A percentile compares a stretch with the other conserved stretches of the same genome.
Evolutionary conservation across 306 rosid species (phyloP).

Genomic region (Quercus wislizeni): DNA sequence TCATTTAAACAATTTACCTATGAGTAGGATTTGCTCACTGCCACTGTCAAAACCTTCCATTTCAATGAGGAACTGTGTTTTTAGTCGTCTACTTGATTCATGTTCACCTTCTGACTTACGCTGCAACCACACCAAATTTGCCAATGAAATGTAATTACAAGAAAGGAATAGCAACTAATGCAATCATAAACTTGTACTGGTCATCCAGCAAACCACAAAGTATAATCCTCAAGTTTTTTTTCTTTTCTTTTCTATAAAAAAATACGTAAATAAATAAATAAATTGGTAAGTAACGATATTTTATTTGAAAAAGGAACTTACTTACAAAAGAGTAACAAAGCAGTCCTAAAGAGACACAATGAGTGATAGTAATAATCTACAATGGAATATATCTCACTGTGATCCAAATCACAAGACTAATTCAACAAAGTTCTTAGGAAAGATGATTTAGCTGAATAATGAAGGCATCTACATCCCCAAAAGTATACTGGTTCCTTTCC

Average conservation of each 20-base stretch:
- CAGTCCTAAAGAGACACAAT: too few relatives aligned
- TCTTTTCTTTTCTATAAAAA: neutral
- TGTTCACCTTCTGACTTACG: slow-evolving; percentile 97
- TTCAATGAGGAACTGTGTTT: slow-evolving; percentile 97
- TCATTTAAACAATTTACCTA: slow-evolving; percentile 51
- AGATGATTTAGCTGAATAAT: too few relatives aligned
- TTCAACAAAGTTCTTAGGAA: too few relatives aligned
- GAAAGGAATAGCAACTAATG: neutral
- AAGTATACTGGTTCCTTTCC: too few relatives aligned
- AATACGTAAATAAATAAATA: too few relatives aligned
- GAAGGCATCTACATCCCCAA: too few relatives aligned
- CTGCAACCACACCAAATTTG: slow-evolving; percentile 41
- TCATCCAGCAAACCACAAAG: slow-evolving; percentile 12
- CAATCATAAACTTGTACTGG: neutral
- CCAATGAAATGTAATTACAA: slow-evolving; percentile 5
- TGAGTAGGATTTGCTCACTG: slow-evolving; percentile 79
- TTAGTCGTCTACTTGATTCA: slow-evolving; percentile 94
- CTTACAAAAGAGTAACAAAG: too few relatives aligned
- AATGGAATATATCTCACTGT: too few relatives aligned
- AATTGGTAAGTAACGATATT: neutral
- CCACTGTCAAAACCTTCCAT: slow-evolving; percentile 97
- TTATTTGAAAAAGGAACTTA: too few relatives aligned
- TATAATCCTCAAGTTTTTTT: neutral
- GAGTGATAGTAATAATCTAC: too few relatives aligned
- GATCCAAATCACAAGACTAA: too few relatives aligned